Conservation (phyloP, 805 yeast genomes). For the Yarrowia sp. region DNA sequence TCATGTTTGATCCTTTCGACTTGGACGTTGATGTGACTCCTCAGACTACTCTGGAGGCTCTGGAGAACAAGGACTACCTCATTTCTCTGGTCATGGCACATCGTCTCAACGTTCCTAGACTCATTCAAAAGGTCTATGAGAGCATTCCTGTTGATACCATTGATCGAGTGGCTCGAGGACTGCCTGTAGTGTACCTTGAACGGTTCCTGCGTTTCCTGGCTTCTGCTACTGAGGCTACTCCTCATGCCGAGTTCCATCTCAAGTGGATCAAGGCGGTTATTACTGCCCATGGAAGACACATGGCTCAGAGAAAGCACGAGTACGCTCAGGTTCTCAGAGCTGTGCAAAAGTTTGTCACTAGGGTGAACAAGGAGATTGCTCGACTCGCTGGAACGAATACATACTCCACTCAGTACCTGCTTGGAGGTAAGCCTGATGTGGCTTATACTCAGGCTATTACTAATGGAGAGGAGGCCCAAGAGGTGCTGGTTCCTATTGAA, state of each 20-base stretch:
- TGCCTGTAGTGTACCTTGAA: conserved; percentile 76
- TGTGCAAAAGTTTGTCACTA: conserved; percentile 69
- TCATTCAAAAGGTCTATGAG: conserved; percentile 74
- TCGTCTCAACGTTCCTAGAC: conserved; percentile 76
- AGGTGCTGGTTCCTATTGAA: conserved; percentile 36
- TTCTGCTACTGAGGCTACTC: conserved; percentile 61
- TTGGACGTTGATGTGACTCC: conserved; percentile 91
- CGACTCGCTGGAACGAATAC: conserved; percentile 36
- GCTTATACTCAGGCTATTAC: background rate
- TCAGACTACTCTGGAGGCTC: conserved; percentile 59
- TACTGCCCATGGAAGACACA: conserved; percentile 72
- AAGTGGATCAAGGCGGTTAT: conserved; percentile 75
- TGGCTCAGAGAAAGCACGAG: conserved; percentile 58
- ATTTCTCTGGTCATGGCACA: conserved; percentile 89
- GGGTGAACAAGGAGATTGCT: conserved; percentile 67
- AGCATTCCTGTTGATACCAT: conserved; percentile 69
- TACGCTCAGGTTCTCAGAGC: conserved; percentile 65
- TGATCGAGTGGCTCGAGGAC: conserved; percentile 57
- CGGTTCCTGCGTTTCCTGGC: conserved; percentile 70
- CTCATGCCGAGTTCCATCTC: conserved; percentile 79
- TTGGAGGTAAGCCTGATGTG: conserved; percentile 3
- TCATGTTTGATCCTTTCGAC: conserved; percentile 90
- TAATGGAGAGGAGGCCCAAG: conserved; percentile 30
- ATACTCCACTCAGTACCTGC: conserved; percentile 32
- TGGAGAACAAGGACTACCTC: conserved; percentile 61